These are phyloP conservation scores for Clarkia xantiana DNA, from an alignment of 345 rosid genomes.

Conservation along the genomic window DNA sequence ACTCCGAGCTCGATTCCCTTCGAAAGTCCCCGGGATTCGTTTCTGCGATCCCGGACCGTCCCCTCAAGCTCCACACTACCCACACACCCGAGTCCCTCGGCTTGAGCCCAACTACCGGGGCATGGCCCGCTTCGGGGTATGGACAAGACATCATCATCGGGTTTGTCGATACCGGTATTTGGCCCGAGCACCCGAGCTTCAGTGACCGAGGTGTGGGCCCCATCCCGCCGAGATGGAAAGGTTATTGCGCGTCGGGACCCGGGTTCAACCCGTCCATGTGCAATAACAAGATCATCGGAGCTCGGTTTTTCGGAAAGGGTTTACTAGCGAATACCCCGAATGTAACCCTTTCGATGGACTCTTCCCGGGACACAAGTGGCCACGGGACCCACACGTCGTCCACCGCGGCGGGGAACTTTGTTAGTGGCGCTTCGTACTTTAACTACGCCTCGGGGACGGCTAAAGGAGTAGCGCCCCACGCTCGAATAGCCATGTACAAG, in stretches of 20 bases:
- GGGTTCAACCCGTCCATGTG: conserved; percentile 21
- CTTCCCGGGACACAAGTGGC: conserved; percentile 21
- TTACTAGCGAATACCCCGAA: conserved; percentile 20
- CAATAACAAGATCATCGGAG: conserved; percentile 34
- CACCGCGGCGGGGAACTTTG: conserved; percentile 32
- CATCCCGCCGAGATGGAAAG: conserved; percentile 31
- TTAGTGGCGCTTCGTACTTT: conserved; percentile 24
- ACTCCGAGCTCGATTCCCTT: conserved; percentile 21
- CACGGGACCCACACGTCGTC: conserved; percentile 41
- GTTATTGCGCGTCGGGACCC: conserved; percentile 12
- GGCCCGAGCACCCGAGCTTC: conserved; percentile 41
- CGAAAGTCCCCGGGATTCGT: conserved; percentile 19
- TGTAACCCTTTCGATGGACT: conserved; percentile 11
- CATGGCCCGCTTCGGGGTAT: conserved; percentile 17
- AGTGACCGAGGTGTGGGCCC: conserved; percentile 18
- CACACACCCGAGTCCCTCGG: conserved; percentile 27
- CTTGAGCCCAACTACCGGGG: conserved; percentile 13
- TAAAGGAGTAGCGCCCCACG: conserved; percentile 29
- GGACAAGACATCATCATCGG: conserved; percentile 29
- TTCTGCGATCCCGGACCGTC: conserved; percentile 17
- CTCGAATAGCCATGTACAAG: conserved; percentile 26
- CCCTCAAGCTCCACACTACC: conserved; percentile 23
- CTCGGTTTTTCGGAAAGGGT: conserved; percentile 25
- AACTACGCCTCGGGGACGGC: conserved; percentile 25
- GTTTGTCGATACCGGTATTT: conserved; percentile 32